These are phyloP conservation scores for Backusella morwellensis DNA, from an alignment of 192 early-diverging fungal species.

Conservation along the genomic window DNA sequence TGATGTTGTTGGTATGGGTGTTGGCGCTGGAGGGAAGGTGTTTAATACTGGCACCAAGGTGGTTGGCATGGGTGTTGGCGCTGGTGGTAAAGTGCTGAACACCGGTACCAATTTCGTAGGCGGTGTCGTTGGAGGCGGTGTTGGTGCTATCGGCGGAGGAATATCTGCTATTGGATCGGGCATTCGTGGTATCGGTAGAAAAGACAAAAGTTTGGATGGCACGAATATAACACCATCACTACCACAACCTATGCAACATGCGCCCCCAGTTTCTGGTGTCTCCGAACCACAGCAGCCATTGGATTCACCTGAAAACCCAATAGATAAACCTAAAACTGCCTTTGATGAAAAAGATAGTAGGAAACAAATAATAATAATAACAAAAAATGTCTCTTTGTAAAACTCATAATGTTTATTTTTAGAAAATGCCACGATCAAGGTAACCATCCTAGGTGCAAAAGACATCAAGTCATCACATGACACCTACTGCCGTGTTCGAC, in stretches of 20 bases:
- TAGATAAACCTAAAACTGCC: background rate
- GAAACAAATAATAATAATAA: background rate
- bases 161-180: background rate
- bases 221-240: background rate
- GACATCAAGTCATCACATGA: constrained; percentile 42
- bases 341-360: constrained; percentile 10
- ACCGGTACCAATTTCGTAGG: constrained; percentile 25
- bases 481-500: constrained; percentile 58
- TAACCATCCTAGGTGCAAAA: constrained; percentile 44
- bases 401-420: background rate
- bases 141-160: background rate
- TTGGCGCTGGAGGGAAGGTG: constrained; percentile 41
- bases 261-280: background rate
- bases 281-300: background rate
- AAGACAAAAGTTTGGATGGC: background rate
- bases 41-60: constrained; percentile 32
- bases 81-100: constrained; percentile 18
- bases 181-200: background rate
- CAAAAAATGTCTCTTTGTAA: background rate
- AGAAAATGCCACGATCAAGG: constrained; percentile 37
- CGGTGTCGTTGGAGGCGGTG: constrained; percentile 8
- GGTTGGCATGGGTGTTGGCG: background rate
- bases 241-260: background rate
- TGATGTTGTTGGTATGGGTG: constrained; percentile 55
- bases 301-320: background rate